Evolutionary conservation across 371 early-diverging fungal genomes (phyloP), one percentile per base, ranked within the genome.

Genomic region (Entomophthora muscae): DNA sequence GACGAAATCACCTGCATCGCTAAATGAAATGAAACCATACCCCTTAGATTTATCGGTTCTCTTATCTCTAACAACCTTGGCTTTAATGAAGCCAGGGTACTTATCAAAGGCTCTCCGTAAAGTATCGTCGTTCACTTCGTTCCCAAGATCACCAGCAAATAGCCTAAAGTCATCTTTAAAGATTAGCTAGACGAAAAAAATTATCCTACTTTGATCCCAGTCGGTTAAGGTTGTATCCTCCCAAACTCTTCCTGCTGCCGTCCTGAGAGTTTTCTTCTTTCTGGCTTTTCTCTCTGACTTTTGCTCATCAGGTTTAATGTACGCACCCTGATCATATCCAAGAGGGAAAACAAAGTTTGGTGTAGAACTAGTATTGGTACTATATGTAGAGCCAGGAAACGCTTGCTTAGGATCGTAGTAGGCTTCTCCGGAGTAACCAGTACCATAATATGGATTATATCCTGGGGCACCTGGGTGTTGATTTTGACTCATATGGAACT

Each of bases 231-330:
- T 83, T n/a, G 78, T 68, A 66, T 97, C 98, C 67, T 92, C 90
- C 98, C 98, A 97, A 12, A 88, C 80, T 71, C 91, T 85, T 13
- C 96, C 98, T 54, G 90, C 98, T 0, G 95, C 97, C 27, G 79
- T 76, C 33, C 97, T 73, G 32, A 91, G 69, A 65, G 80, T 80
- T 67, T 77, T 78, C 68, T 83, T 86, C 22, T 61, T 69, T 63
- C 63, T 68, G 53, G 51, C 64, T 71, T 68, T 67, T 61, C 51
- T 57, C 67, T 61, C 57, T 65, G 60, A 52, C 65, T 57, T 63
- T 67, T 27, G 59, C 28, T 65, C 64, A 21, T 63, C 54, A 21
- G 63, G 63, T 24, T 51, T n/a, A 29, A 53, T 12, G 22, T 63
- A 63, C 2, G 63, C 51, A 24, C 63, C 63, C 22, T 52, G 63